Evolutionary conservation across 2,329 filamentous ascomycete species (phyloP).

Genomic region (Berkeleyomyces rouxiae): DNA sequence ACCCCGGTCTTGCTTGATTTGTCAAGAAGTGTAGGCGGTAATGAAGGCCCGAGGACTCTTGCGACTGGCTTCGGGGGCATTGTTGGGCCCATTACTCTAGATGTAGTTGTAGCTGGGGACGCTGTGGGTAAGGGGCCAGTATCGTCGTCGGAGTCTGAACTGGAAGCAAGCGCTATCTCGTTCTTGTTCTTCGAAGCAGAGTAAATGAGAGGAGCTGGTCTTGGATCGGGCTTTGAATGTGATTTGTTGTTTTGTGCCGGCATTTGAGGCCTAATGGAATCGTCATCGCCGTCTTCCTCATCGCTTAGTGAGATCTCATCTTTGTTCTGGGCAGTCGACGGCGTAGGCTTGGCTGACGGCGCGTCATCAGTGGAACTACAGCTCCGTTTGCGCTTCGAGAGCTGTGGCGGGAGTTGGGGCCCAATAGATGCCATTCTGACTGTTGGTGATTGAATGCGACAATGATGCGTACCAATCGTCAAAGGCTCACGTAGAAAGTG

Average conservation of each 20-base stretch:
- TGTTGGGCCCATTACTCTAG: slow-evolving; percentile 17
- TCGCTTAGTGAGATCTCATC: slow-evolving; percentile 24
- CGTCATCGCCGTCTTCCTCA: slow-evolving; percentile 15
- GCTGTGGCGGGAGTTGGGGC: slow-evolving; percentile 51
- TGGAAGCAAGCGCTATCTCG: slow-evolving; percentile 14
- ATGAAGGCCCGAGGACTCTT: slow-evolving; percentile 15
- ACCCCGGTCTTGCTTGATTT: slow-evolving; percentile 20
- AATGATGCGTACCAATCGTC: neutral
- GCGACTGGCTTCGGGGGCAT: slow-evolving; percentile 16
- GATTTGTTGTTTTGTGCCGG: neutral
- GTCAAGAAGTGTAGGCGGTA: slow-evolving; percentile 20
- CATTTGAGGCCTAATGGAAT: neutral
- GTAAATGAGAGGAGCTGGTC: neutral
- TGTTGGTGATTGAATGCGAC: neutral
- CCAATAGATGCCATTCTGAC: slow-evolving; percentile 50
- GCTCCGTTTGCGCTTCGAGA: slow-evolving; percentile 45
- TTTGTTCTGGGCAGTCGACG: slow-evolving; percentile 13
- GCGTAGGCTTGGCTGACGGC: slow-evolving; percentile 30
- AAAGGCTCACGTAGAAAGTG: too few species aligned
- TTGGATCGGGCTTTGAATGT: too few species aligned
- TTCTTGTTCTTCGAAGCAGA: neutral
- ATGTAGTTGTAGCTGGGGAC: slow-evolving; percentile 15
- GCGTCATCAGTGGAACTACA: slow-evolving; percentile 24
- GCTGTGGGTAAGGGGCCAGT: slow-evolving; percentile 19
- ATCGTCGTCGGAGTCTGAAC: slow-evolving; percentile 21